phyloP scores from a whole-genome alignment of 1,139 yeast genomes.

The Keqinozyma sinolaborantium region DNA sequence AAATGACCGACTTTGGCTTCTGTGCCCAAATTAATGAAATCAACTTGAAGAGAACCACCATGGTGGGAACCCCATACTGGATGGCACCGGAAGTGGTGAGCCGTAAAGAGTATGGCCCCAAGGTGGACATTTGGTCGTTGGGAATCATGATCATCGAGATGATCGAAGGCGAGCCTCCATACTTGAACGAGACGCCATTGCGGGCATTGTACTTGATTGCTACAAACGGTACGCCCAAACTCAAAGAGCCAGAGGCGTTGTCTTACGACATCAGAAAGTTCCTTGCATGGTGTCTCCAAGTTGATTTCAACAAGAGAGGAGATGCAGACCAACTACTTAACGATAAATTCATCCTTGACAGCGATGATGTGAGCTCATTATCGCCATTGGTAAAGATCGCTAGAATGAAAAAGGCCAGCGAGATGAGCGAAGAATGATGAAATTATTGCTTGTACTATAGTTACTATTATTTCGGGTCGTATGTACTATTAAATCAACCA shows the following conservation, averaged over 20 bases:
- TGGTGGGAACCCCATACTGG: slow-evolving; percentile 99
- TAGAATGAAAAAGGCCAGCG: slow-evolving; percentile 67
- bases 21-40: slow-evolving; percentile 94
- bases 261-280: slow-evolving; percentile 66
- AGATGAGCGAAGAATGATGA: slow-evolving; percentile 11
- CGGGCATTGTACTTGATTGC: slow-evolving; percentile 90
- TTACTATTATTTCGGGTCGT: too few species aligned
- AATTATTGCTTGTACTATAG: too few species aligned
- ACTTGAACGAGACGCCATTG: slow-evolving; percentile 90
- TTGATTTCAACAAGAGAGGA: slow-evolving; percentile 80
- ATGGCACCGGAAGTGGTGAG: slow-evolving; percentile 99
- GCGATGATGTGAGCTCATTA: slow-evolving; percentile 70
- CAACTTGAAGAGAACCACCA: slow-evolving; percentile 84
- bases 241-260: slow-evolving; percentile 84
- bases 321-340: slow-evolving; percentile 71
- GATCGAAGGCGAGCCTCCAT: slow-evolving; percentile 99
- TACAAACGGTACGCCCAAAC: slow-evolving; percentile 90
- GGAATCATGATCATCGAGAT: slow-evolving; percentile 96
- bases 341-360: slow-evolving; percentile 68
- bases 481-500: too few species aligned
- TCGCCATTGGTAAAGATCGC: slow-evolving; percentile 91
- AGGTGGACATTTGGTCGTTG: slow-evolving; percentile 95
- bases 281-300: slow-evolving; percentile 76
- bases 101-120: slow-evolving; percentile 92
- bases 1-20: slow-evolving; percentile 85